Evolutionary conservation across 2,329 filamentous ascomycete genomes (phyloP), one percentile per base, ranked within the genome.

Genomic region (Diplodia scrobiculata): DNA sequence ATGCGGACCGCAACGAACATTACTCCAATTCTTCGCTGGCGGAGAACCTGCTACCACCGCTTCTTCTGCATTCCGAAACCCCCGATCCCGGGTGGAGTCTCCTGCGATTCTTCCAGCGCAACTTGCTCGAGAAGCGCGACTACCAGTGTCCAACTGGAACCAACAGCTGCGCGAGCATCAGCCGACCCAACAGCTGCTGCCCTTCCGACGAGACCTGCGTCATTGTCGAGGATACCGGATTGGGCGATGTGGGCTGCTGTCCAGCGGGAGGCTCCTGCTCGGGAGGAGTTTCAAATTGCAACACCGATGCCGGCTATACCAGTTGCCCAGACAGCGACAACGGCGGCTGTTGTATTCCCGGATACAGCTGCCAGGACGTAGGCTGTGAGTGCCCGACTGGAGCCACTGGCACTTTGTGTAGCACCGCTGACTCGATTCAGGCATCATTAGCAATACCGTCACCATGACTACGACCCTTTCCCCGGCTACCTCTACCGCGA

Each of bases 201-300:
- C 79, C 83, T 25, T 80, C 81, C n/a, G 84, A 82, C 17, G 87
- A 89, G 70, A 85, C 82, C 7, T 95, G 91, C 74, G 86, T 89
- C 54, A 76, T 79, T 27, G 86, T 92, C 4, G 75, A 82, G 36
- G 86, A 90, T 74, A 84, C 84, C 5, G 84, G 84, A 0, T 80
- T 88, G 32, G 89, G 89, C 7, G 84, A 86, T 52, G 86, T 94
- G 1, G 91, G 90, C 2, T 95, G 91, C 76, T 95, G 91, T 77
- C 89, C 89, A 0, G 73, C 80, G 41, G 90, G 89, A 3, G 79
- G 81, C 51, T 83, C 76, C 5, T 94, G 91, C 74, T 83, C 83
- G 3, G 88, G 89, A 10, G 78, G 79, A 0, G 86, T 93, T 5
- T 84, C 83, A 0, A 73, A 73, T n/a, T 93, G 91, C 69, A 77